Base-by-base conservation (phyloP, 208 protist species). In the Trichomonas tenax region DNA sequence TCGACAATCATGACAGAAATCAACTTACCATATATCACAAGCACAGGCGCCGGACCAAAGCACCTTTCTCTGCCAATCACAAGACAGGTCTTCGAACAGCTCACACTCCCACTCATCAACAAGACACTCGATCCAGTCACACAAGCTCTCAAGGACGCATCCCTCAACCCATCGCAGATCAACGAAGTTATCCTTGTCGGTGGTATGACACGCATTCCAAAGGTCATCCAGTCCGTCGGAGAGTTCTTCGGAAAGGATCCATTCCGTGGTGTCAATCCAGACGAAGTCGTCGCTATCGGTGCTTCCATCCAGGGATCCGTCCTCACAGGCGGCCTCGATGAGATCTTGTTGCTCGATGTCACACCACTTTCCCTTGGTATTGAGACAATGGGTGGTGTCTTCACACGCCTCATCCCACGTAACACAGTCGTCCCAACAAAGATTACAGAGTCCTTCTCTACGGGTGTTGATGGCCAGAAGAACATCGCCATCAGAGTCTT, bases 361-460 rank as follows among this genome's bases (percentile, higher is more conserved):
- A 99, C 98, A 8, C 99, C 99, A 63, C 98, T n/a, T n/a, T n/a
- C n/a, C n/a, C n/a, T n/a, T n/a, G n/a, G n/a, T n/a, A n/a, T n/a
- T n/a, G n/a, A n/a, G 96, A 99, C 98, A 31, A 97, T 99, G 0
- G 99, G 99, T 90, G 98, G 98, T 97, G 98, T 99, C 31, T 99
- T 99, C 97, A 99, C 98, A 34, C 97, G 97, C 26, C 98, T 99
- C 31, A 99, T 99, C 96, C 96, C 98, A 45, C 98, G 99, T 97
- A 99, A 99, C 98, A 99, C 99, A 10, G 98, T 98, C 40, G 99
- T 99, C 96, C 99, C 99, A 58, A 99, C 98, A 72, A 99, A 99
- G 97, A 98, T 98, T 97, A 98, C 97, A 95, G 98, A 99, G 89
- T 97, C 97, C 0, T 99, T 99, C 97, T 98, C 98, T 0, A 99